Percentiles rank a stretch among this genome's conserved stretches.
Conservation (phyloP, 2,329 filamentous ascomycete genomes). For the Exophiala alcalophila region DNA sequence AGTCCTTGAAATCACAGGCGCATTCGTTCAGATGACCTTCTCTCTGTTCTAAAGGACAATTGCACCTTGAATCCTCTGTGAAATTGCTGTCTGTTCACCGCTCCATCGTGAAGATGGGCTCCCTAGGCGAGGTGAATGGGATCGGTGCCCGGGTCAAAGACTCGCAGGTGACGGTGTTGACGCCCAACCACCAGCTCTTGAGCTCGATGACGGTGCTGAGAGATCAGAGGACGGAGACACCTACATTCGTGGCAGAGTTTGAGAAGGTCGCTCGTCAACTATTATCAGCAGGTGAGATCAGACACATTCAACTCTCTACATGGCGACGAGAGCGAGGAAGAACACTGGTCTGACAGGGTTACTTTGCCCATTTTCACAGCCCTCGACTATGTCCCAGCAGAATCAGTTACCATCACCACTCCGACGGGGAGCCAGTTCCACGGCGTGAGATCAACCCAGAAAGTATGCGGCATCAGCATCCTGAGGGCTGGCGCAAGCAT, state of each 20-base stretch:
- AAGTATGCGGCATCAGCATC: constrained; percentile 37
- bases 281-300: constrained; percentile 8
- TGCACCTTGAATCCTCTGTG: no score
- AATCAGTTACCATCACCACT: constrained; percentile 15
- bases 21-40: no score
- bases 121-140: neutral
- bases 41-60: no score
- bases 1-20: no score
- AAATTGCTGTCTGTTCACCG: no score
- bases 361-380: constrained; percentile 20
- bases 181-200: constrained; percentile 65
- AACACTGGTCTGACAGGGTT: constrained; percentile 2
- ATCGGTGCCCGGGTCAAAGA: neutral
- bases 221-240: constrained; percentile 7
- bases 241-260: constrained; percentile 7
- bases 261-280: constrained; percentile 7
- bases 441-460: constrained; percentile 18
- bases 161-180: constrained; percentile 37
- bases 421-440: constrained; percentile 21
- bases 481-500: constrained; percentile 36
- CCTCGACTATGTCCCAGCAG: constrained; percentile 24
- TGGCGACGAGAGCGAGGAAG: no score
- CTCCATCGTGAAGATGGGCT: neutral
- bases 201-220: constrained; percentile 61
- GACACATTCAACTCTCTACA: no score